Evolutionary conservation across 225 moss, liverwort and hornwort species (phyloP).

Genomic region (Lunularia cruciata): DNA sequence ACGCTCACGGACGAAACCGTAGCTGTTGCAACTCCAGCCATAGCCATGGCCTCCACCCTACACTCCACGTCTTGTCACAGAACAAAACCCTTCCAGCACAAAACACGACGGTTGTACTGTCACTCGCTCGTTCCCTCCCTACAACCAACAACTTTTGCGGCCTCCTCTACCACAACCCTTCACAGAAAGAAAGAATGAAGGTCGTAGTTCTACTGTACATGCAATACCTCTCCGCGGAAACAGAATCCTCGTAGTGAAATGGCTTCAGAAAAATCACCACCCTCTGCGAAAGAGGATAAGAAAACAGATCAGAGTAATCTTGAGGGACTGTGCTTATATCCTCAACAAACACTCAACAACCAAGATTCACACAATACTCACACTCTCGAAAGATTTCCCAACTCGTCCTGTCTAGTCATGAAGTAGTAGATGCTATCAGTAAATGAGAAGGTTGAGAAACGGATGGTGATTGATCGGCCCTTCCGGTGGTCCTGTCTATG

Average conservation of each 20-base stretch:
- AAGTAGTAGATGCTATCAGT: background rate
- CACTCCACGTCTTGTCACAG: background rate
- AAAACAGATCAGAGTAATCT: constrained; percentile 12
- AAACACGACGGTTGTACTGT: constrained; percentile 1
- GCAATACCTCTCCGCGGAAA: background rate
- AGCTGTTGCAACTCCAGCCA: constrained; percentile 15
- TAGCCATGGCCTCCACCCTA: constrained; percentile 18
- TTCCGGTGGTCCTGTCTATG: background rate
- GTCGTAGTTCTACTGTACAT: background rate
- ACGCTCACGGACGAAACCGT: constrained; percentile 3
- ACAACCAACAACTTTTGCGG: background rate
- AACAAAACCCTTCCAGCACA: background rate
- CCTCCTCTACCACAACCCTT: too few relatives aligned
- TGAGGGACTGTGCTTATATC: background rate
- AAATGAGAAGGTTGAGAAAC: constrained; percentile 5
- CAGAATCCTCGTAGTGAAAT: too few relatives aligned
- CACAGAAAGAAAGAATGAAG: too few relatives aligned
- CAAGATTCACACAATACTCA: too few relatives aligned
- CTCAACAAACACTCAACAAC: too few relatives aligned
- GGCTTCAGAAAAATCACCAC: too few relatives aligned
- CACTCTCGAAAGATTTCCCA: too few relatives aligned
- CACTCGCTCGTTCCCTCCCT: background rate
- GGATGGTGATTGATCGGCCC: constrained; percentile 14
- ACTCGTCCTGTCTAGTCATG: too few relatives aligned
- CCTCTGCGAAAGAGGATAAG: constrained; percentile 3